A percentile compares a stretch with the other conserved stretches of the same genome.
phyloP scores from a whole-genome alignment of 768 basidiomycete species.

The Hypholoma sublateritium region DNA sequence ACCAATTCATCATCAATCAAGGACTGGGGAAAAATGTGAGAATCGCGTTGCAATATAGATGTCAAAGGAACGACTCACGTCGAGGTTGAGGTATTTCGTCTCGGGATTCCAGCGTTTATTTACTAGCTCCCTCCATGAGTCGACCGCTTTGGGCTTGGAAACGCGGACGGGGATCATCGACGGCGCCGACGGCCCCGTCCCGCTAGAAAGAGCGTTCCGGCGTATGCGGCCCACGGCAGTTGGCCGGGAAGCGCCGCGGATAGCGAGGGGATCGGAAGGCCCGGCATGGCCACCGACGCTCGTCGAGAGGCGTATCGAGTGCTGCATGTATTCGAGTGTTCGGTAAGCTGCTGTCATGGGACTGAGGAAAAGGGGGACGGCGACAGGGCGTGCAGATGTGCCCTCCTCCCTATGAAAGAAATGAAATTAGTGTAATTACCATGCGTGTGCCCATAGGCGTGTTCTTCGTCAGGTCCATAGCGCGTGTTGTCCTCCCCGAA shows the following conservation, averaged over 20 bases:
- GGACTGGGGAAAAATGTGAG: slow-evolving; percentile 45
- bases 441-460: slow-evolving; percentile 46
- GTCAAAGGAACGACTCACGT: slow-evolving; percentile 51
- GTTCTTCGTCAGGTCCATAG: slow-evolving; percentile 61
- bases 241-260: slow-evolving; percentile 58
- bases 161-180: slow-evolving; percentile 22
- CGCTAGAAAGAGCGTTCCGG: slow-evolving; percentile 49
- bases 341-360: slow-evolving; percentile 36
- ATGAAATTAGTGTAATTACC: slow-evolving; percentile 63
- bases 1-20: slow-evolving; percentile 79
- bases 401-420: slow-evolving; percentile 30
- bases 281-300: slow-evolving; percentile 30
- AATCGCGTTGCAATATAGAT: slow-evolving; percentile 11
- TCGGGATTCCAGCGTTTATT: slow-evolving; percentile 71
- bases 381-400: slow-evolving; percentile 31
- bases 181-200: slow-evolving; percentile 12
- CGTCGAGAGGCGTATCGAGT: slow-evolving; percentile 28
- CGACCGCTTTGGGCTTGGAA: slow-evolving; percentile 41
- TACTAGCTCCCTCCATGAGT: slow-evolving; percentile 78
- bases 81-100: slow-evolving; percentile 73
- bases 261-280: slow-evolving; percentile 56
- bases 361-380: slow-evolving; percentile 36
- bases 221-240: slow-evolving; percentile 53
- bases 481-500: slow-evolving; percentile 53
- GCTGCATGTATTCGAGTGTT: slow-evolving; percentile 35